phyloP scores from a whole-genome alignment of 73 alveolate genomes.

The Blepharisma stoltei region DNA sequence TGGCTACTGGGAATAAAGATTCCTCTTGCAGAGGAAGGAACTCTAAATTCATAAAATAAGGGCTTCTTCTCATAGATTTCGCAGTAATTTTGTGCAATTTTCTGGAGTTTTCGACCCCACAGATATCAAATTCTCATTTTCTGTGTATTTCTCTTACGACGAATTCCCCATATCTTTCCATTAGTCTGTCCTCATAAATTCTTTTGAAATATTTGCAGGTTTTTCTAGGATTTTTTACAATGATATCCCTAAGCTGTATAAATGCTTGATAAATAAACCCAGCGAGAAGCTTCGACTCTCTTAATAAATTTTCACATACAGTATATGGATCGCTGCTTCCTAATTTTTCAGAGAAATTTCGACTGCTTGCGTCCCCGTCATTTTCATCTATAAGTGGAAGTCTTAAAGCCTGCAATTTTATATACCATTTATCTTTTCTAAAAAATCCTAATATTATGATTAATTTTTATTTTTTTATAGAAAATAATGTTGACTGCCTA shows the following conservation, averaged over 20 bases:
- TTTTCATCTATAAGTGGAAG: not conserved
- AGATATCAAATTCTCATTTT: conserved; percentile 13
- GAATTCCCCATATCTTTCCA: not conserved
- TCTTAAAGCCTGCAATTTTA: not conserved
- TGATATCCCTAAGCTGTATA: not conserved
- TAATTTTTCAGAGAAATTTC: not conserved
- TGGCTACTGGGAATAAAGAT: not conserved
- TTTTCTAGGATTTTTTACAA: not conserved
- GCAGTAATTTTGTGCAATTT: not conserved
- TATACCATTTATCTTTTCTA: too few species aligned
- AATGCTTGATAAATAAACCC: conserved; percentile 11
- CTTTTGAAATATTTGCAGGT: not conserved
- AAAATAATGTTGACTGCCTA: too few species aligned
- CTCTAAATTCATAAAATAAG: not conserved
- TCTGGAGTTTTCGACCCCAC: conserved; percentile 2
- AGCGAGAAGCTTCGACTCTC: not conserved
- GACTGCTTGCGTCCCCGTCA: not conserved
- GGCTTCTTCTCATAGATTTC: not conserved
- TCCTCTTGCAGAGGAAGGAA: conserved; percentile 24
- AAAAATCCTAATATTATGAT: too few species aligned
- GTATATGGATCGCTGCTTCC: not conserved
- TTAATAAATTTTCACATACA: not conserved
- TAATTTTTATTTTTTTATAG: too few species aligned
- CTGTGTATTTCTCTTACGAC: not conserved
- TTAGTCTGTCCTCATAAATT: not conserved